Evolutionary conservation across 1,284 basidiomycete species (phyloP).

Genomic region (Afroboletus lepidellus): DNA sequence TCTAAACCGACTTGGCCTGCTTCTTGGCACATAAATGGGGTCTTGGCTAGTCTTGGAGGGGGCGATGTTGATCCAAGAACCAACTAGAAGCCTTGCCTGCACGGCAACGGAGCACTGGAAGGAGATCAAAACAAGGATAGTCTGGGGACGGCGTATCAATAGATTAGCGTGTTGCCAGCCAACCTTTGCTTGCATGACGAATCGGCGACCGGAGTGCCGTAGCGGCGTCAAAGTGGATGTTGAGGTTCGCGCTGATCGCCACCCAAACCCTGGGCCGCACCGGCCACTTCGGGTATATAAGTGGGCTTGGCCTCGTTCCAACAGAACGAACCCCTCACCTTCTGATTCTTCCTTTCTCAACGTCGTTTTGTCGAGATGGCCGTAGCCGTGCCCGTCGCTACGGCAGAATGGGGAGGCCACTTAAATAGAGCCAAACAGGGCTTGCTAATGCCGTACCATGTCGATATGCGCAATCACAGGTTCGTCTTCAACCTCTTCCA

Average conservation of each 20-base stretch:
- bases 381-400: constrained; percentile 9
- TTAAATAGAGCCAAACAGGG: constrained; percentile 33
- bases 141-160: not conserved
- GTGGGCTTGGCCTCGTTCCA: not conserved
- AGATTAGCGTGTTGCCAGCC: not conserved
- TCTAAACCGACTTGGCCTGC: not conserved
- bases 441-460: constrained; percentile 14
- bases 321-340: not conserved
- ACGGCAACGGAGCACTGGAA: not conserved
- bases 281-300: constrained; percentile 6
- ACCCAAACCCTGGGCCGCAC: constrained; percentile 11
- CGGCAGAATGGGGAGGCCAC: constrained; percentile 8
- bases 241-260: not conserved
- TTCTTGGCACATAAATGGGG: not conserved
- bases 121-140: not conserved
- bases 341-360: not conserved
- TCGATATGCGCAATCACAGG: constrained; percentile 18
- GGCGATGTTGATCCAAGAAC: not conserved
- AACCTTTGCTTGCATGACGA: not conserved
- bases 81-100: too few species aligned
- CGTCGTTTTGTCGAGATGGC: constrained; percentile 15
- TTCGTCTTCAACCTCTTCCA: constrained; percentile 18
- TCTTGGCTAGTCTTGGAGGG: not conserved
- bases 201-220: too few species aligned
- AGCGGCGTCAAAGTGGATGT: constrained; percentile 26